Evolutionary conservation across 225 moss, liverwort and hornwort species (phyloP), one percentile per base, ranked within the genome.

Genomic region (Straminergon stramineum): DNA sequence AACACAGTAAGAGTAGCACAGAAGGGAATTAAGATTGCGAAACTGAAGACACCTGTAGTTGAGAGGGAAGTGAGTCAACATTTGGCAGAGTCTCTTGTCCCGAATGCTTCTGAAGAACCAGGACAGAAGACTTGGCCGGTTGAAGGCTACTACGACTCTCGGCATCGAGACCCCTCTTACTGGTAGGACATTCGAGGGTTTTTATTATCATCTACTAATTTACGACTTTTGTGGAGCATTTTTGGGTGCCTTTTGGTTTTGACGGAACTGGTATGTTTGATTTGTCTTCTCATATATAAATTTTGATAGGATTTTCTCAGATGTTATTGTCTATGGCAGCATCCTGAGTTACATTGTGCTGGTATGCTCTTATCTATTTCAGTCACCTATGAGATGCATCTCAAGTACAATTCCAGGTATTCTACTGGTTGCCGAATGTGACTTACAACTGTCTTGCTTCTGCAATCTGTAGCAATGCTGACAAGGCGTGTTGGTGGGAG

Each of bases 401-500:
- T 52, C 34, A 75, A 61, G 89, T 58, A 39, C 74, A 53, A 64
- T 51, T 83, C 73, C 75, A 37, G 61, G 70, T 79, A 77, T 31
- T 83, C 26, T 83, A 17, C 48, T 74, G 41, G 35, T 90, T 51
- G 66, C 41, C 39, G 53, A 26, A 31, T 86, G 78, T 82, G 79
- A 83, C 73, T 83, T n/a, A 79, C 35, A 43, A 68, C 41, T 77
- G 61, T 30, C 32, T 68, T 81, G 57, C 57, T 87, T 85, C 24
- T 90, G 84, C 58, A 83, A 79, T 91, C 51, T 92, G 93, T 94
- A 99, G 99, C 88, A 96, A 97, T 89, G 97, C 96, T 81, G 95
- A 97, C 75, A 95, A 95, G 93, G 95, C 99, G 45, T 97, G 99
- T 88, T 99, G 97, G 99, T 99, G 99, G 99, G 99, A 99, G 94